These are phyloP conservation scores for Clarireedia hainanense DNA, from an alignment of 2,329 filamentous ascomycete species.

Conservation along the genomic window DNA sequence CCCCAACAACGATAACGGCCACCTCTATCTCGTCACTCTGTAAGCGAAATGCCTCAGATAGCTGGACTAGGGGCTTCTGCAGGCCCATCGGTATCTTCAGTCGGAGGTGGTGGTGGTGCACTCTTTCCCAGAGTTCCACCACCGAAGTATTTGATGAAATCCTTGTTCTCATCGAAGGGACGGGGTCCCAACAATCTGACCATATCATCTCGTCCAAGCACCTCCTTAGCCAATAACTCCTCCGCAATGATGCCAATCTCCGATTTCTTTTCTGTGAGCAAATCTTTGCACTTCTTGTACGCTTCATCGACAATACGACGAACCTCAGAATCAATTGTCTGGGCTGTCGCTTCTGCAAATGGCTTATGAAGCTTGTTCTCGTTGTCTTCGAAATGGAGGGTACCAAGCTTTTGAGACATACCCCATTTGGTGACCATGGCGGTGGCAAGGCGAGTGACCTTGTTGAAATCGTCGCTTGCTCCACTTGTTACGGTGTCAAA, in stretches of 20 bases:
- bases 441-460: conserved; percentile 91
- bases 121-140: conserved; percentile 44
- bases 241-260: conserved; percentile 88
- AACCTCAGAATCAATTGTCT: conserved; percentile 87
- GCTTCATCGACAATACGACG: conserved; percentile 86
- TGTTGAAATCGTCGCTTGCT: conserved; percentile 95
- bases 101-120: conserved; percentile 49
- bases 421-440: conserved; percentile 99
- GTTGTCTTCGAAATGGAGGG: conserved; percentile 82
- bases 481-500: conserved; percentile 95
- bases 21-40: too few species aligned
- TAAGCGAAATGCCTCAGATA: neutral
- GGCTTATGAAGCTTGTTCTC: conserved; percentile 83
- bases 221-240: conserved; percentile 86
- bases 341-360: conserved; percentile 89
- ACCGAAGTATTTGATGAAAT: conserved; percentile 92
- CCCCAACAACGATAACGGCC: neutral
- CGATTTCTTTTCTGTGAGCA: conserved; percentile 77
- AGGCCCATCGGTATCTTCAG: conserved; percentile 29
- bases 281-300: conserved; percentile 79
- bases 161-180: conserved; percentile 72
- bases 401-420: conserved; percentile 92
- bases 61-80: neutral
- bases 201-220: conserved; percentile 86
- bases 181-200: conserved; percentile 77